Evolutionary conservation across 495 filamentous ascomycete genomes (phyloP), one percentile per base, ranked within the genome.

Genomic region (Podospora appendiculata): DNA sequence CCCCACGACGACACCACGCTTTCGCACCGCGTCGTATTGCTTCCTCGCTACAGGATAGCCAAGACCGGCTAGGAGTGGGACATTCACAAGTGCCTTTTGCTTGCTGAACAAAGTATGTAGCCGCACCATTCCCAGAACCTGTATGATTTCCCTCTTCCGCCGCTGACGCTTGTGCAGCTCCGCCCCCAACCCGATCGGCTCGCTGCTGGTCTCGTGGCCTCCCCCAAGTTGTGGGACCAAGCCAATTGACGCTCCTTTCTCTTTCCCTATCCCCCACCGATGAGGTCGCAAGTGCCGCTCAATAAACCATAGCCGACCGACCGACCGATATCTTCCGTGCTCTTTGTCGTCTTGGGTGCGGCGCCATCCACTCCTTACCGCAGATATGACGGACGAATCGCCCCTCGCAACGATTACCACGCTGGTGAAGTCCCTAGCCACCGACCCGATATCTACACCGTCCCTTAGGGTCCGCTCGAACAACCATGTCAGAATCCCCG

Each of bases 341-440:
- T 48, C 41, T 46, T 33, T 51, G 45, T 52, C 53, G 55, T 45
- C 53, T 50, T 51, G 52, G 39, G 51, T 45, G 44, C 60, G 52
- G 52, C 56, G 51, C 50, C 58, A 38, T 43, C 47, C 35, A 56
- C 48, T 44, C 39, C 47, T 48, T 19, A 34, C 57, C 58, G 54
- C 55, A 51, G 63, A 57, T 19, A 83, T 84, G 80, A 73, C 70
- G 66, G 77, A 78, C 68, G 77, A 85, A 59, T 75, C 80, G 54
- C 79, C 80, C 47, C 71, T 87, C 59, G 74, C 76, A 59, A 83
- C 80, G 43, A 79, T 82, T 56, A 74, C 82, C 58, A 73, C 78
- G 55, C 70, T 88, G 52, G 67, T 90, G 57, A 81, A 78, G 66
- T 73, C 73, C 58, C 70, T 90, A 25, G 85, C 83, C 38, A 70